A percentile compares a stretch with the other conserved stretches of the same genome.
Evolutionary conservation across 352 stramenopile species (phyloP).

Genomic region (Phytopythium mirpurense): DNA sequence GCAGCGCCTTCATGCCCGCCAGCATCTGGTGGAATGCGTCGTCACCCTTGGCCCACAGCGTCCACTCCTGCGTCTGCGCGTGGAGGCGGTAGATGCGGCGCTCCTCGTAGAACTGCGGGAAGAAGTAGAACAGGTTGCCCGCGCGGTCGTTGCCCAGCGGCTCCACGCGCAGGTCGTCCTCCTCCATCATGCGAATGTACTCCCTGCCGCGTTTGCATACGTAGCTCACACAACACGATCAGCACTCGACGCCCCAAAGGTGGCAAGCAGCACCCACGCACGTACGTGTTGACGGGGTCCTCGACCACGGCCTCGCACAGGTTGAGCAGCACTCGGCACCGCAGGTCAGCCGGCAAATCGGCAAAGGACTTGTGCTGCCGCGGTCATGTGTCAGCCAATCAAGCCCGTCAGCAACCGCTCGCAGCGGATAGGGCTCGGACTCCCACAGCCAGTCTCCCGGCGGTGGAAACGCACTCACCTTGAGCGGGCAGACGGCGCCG

Average conservation of each 20-base stretch:
- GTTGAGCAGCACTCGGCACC: conserved; percentile 80
- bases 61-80: conserved; percentile 41
- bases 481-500: conserved; percentile 47
- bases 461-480: conserved; percentile 19
- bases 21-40: conserved; percentile 54
- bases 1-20: conserved; percentile 45
- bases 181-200: conserved; percentile 84
- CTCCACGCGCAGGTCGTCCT: conserved; percentile 77
- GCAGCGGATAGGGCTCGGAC: no score
- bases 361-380: conserved; percentile 67
- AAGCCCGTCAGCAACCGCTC: background rate
- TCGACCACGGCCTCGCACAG: conserved; percentile 80
- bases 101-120: conserved; percentile 84
- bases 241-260: background rate
- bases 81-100: conserved; percentile 68
- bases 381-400: background rate
- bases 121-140: conserved; percentile 80
- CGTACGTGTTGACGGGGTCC: conserved; percentile 69
- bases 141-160: conserved; percentile 66
- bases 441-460: no score
- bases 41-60: conserved; percentile 76
- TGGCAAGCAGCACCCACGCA: background rate
- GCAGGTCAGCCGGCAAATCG: conserved; percentile 58
- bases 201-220: no score
- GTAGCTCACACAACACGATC: background rate